Conservation (phyloP, 371 early-diverging fungal species). For the Saksenaea oblongispora region DNA sequence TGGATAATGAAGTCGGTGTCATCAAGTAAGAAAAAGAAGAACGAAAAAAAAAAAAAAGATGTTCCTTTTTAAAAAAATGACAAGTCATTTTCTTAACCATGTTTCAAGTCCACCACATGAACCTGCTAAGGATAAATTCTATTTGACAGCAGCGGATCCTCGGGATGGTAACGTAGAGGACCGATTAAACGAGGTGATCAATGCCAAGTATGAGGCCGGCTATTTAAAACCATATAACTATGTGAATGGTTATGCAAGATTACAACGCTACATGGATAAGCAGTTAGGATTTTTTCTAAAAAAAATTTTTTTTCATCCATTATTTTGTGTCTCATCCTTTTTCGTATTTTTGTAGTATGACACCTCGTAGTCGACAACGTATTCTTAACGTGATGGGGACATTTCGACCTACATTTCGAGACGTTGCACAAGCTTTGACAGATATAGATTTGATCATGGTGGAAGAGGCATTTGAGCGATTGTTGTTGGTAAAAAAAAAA, state of each 20-base stretch:
- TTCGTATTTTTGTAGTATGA: constrained; percentile 54
- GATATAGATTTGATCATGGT: constrained; percentile 92
- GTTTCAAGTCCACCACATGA: constrained; percentile 8
- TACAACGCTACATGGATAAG: constrained; percentile 89
- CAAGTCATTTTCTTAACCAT: constrained; percentile 2
- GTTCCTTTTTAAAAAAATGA: neutral
- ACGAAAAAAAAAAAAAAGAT: neutral
- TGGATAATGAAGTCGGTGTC: constrained; percentile 69
- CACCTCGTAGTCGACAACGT: constrained; percentile 70
- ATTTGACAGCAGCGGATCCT: constrained; percentile 89
- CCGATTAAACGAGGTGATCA: constrained; percentile 85
- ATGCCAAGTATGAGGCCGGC: constrained; percentile 93
- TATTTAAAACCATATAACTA: constrained; percentile 94
- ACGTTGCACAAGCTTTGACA: constrained; percentile 84
- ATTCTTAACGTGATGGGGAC: constrained; percentile 85
- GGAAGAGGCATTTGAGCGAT: constrained; percentile 92
- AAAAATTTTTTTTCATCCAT: neutral
- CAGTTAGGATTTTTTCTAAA: constrained; percentile 50
- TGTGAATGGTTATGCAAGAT: constrained; percentile 86
- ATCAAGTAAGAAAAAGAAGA: constrained; percentile 38
- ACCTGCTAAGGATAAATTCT: constrained; percentile 73
- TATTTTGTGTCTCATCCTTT: neutral
- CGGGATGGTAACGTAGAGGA: constrained; percentile 81
- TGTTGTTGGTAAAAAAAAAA: constrained; percentile 66
- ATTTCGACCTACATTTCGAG: constrained; percentile 86